Conservation (phyloP, 345 rosid genomes). For the Populus nigra region DNA sequence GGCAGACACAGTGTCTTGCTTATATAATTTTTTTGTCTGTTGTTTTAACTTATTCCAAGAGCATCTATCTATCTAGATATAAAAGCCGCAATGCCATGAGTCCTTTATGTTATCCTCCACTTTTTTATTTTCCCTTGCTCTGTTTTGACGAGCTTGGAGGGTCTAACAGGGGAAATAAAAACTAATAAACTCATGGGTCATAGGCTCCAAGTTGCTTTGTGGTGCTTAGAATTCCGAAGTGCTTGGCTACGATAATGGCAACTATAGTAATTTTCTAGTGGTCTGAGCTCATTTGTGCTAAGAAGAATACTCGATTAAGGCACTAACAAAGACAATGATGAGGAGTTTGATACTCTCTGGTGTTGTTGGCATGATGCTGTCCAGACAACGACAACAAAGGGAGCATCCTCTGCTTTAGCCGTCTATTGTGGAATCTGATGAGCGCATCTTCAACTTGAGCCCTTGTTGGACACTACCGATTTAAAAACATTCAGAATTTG, state of each 20-base stretch:
- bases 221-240: too few relatives aligned
- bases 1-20: constrained; percentile 35
- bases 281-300: neutral
- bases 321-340: constrained; percentile 26
- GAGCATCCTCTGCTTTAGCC: constrained; percentile 16
- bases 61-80: neutral
- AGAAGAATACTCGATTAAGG: neutral
- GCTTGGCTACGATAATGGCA: neutral
- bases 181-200: too few relatives aligned
- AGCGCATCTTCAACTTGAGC: constrained; percentile 18
- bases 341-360: constrained; percentile 34
- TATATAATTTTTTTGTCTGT: neutral
- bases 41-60: neutral
- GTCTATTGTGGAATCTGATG: constrained; percentile 35
- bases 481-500: neutral
- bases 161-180: too few relatives aligned
- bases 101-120: neutral
- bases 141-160: neutral
- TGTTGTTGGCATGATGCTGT: constrained; percentile 34
- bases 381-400: constrained; percentile 32
- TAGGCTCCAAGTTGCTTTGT: too few relatives aligned
- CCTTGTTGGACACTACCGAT: neutral
- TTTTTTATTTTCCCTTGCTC: neutral
- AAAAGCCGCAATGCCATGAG: neutral
- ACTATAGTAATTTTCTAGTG: neutral